Evolutionary conservation across 805 yeast genomes (phyloP).

Genomic region (Starmera pachycereana): DNA sequence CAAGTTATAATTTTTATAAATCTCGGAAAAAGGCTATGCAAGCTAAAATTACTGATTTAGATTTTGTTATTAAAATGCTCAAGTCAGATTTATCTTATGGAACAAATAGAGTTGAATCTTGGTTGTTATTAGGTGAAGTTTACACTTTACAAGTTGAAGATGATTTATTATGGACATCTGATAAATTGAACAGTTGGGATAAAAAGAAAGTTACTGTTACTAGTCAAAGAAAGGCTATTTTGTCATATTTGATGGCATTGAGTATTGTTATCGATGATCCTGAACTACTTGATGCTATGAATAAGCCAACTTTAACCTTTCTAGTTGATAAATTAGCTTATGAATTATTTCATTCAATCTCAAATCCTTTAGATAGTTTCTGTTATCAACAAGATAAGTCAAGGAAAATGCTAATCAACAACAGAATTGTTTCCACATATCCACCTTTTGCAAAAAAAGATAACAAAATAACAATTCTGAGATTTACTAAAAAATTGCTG

Average conservation of each 20-base stretch:
- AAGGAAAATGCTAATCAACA: slow-evolving; percentile 14
- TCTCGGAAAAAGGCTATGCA: slow-evolving; percentile 69
- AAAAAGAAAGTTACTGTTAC: slow-evolving; percentile 50
- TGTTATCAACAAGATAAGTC: slow-evolving; percentile 29
- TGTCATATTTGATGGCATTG: slow-evolving; percentile 69
- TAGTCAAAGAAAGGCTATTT: slow-evolving; percentile 55
- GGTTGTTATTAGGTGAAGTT: slow-evolving; percentile 78
- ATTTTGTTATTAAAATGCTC: slow-evolving; percentile 57
- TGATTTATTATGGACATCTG: slow-evolving; percentile 87
- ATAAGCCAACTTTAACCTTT: slow-evolving; percentile 27
- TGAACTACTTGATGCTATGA: slow-evolving; percentile 10
- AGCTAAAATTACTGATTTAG: slow-evolving; percentile 74
- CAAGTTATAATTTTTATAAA: slow-evolving; percentile 55
- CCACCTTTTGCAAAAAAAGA: slow-evolving; percentile 1
- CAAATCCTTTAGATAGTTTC: slow-evolving; percentile 54
- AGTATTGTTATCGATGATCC: slow-evolving; percentile 25
- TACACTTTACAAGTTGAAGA: slow-evolving; percentile 76
- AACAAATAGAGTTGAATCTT: slow-evolving; percentile 65
- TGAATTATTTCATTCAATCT: slow-evolving; percentile 33
- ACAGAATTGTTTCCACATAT: slow-evolving; percentile 1
- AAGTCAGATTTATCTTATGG: slow-evolving; percentile 58
- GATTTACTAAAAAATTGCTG: slow-evolving; percentile 32
- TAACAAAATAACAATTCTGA: slow-evolving; percentile 13
- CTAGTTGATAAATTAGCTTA: slow-evolving; percentile 47
- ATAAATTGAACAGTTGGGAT: slow-evolving; percentile 56